Base-by-base conservation (phyloP, 2,329 filamentous ascomycete genomes). In the Amauroascus verrucosus region DNA sequence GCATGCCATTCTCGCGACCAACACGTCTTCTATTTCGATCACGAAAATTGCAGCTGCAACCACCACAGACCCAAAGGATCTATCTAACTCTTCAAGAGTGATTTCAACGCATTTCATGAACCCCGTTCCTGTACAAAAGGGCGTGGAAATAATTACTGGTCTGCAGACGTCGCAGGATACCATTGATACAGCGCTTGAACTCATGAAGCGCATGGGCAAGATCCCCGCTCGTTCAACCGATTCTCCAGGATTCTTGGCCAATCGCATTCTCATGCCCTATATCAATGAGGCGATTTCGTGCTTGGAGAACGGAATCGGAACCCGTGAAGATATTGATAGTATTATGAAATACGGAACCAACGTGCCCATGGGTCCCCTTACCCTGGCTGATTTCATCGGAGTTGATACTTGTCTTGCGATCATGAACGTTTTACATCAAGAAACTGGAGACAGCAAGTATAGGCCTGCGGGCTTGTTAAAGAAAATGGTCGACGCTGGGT, bases 321-420 rank as follows among this genome's bases (percentile, higher is more conserved):
- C 81, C 59, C 85, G 86, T 61, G 90, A 97, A 65, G 86, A 91
- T 59, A 98, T 98, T 60, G 93, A 98, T 66, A 84, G 80, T 59
- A 98, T 98, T 63, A 98, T 98, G 93, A 97, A 95, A 80, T 96
- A 96, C 63, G 93, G 93, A 45, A 98, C 93, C 20, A 95, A 95
- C 66, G 93, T 98, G 38, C 93, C 93, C 22, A 98, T 98, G 93
- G 93, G 93, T 0, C 93, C 93, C 8, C 76, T 98, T 60, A 84
- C 89, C 64, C 73, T 98, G 63, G 93, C 93, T 1, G 93, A 98
- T 70, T 98, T 98, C 65, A 97, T 98, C 64, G 93, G 93, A 6
- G 77, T 98, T 43, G 93, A 98, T 68, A 98, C 93, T 0, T 98
- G 93, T 66, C 74, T 97, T 57, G 83, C 91, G 20, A 98, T 98